phyloP scores from a whole-genome alignment of 192 early-diverging fungal species.

The Powellomyces hirtus region DNA sequence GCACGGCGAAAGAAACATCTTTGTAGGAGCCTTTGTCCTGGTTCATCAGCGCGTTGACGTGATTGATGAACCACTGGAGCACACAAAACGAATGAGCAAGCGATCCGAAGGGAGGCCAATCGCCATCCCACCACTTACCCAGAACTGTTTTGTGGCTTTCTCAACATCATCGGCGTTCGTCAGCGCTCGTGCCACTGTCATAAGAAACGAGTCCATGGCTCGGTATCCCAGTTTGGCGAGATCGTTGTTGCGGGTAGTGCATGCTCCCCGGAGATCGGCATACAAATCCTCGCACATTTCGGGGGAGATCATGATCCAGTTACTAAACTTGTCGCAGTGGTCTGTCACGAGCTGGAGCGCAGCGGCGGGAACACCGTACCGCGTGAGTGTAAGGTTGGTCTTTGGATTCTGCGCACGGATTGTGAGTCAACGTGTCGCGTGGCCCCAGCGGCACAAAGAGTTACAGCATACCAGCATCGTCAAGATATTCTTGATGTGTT shows the following conservation, averaged over 20 bases:
- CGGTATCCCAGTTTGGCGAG: slow-evolving; percentile 18
- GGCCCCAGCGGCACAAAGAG: neutral
- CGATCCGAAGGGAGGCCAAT: slow-evolving; percentile 8
- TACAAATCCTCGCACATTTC: slow-evolving; percentile 1
- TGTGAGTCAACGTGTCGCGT: neutral
- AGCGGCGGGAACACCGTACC: slow-evolving; percentile 4
- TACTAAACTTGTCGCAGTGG: neutral
- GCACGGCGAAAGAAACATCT: slow-evolving; percentile 63
- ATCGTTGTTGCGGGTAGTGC: slow-evolving; percentile 11
- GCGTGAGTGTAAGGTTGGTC: slow-evolving; percentile 1
- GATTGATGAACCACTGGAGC: slow-evolving; percentile 30
- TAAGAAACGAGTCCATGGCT: slow-evolving; percentile 21
- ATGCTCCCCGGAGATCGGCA: neutral
- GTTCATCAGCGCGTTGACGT: slow-evolving; percentile 34
- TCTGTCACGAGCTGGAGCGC: slow-evolving; percentile 19
- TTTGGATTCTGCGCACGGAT: slow-evolving; percentile 13
- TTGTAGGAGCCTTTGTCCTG: slow-evolving; percentile 31
- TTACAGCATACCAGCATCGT: neutral
- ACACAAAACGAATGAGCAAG: neutral
- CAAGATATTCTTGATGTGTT: slow-evolving; percentile 10
- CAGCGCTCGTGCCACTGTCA: slow-evolving; percentile 7
- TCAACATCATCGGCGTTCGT: neutral
- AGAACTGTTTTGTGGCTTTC: slow-evolving; percentile 3
- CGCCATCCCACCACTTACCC: slow-evolving; percentile 29
- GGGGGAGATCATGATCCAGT: neutral